Evolutionary conservation across 78 protist genomes (phyloP).

Genomic region (Dictyostelium brefeldianum): DNA sequence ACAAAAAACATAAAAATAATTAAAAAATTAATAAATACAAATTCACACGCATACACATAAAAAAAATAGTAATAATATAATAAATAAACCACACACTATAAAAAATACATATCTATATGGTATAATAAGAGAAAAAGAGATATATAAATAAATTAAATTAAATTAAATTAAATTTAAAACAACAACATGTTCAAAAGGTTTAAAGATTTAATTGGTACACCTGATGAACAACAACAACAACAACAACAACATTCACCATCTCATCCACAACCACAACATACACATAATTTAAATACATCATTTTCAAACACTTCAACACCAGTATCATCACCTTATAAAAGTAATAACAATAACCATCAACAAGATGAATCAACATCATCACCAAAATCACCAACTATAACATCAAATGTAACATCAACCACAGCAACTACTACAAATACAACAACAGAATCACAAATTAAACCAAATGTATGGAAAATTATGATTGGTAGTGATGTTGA

Average conservation of each 20-base stretch:
- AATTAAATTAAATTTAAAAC: neutral
- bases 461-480: constrained; percentile 42
- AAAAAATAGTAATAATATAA: neutral
- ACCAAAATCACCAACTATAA: neutral
- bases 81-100: neutral
- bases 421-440: neutral
- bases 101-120: neutral
- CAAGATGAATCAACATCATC: constrained; percentile 4
- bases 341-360: neutral
- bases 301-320: neutral
- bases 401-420: neutral
- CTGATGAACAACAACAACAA: constrained; percentile 1
- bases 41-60: neutral
- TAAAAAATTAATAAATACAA: neutral
- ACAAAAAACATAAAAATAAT: too few species aligned
- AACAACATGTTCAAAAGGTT: constrained; percentile 48
- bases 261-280: neutral
- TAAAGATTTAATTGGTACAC: constrained; percentile 11
- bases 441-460: neutral
- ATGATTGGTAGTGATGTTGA: constrained; percentile 38
- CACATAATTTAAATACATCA: neutral
- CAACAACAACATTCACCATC: constrained; percentile 36
- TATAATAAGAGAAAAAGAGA: neutral
- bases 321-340: neutral
- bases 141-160: neutral